Conservation (phyloP, 305 asterid species). For the Fraxinus nigra region DNA sequence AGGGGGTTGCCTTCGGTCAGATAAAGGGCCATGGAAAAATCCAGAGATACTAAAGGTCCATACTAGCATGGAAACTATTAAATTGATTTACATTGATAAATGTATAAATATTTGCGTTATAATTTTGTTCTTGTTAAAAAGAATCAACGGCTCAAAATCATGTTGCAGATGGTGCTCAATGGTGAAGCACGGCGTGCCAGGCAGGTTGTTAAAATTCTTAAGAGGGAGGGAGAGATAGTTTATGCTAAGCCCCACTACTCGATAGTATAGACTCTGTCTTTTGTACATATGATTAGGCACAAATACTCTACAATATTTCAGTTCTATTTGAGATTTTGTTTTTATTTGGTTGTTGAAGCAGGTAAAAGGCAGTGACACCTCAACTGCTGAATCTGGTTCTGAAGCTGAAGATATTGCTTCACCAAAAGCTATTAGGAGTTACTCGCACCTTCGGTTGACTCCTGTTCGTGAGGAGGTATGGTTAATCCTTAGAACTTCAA, state of each 20-base stretch:
- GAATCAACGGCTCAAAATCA: slow-evolving; percentile 19
- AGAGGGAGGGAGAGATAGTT: slow-evolving; percentile 90
- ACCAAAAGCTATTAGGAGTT: slow-evolving; percentile 78
- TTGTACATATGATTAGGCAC: slow-evolving; percentile 5
- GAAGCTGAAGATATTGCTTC: slow-evolving; percentile 98
- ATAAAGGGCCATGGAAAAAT: slow-evolving; percentile 99
- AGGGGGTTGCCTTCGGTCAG: slow-evolving; percentile 96
- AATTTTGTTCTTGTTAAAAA: neutral
- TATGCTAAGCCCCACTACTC: slow-evolving; percentile 79
- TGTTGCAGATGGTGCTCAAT: slow-evolving; percentile 71
- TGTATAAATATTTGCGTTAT: neutral
- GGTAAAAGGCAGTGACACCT: slow-evolving; percentile 90
- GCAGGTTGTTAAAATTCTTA: slow-evolving; percentile 90
- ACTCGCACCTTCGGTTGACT: slow-evolving; percentile 87
- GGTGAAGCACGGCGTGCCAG: slow-evolving; percentile 87
- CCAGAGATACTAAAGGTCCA: slow-evolving; percentile 84
- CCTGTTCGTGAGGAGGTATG: slow-evolving; percentile 98
- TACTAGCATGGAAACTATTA: neutral
- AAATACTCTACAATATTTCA: slow-evolving; percentile 2
- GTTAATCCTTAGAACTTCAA: slow-evolving; percentile 16
- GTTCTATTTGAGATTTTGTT: slow-evolving; percentile 11
- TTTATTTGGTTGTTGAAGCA: slow-evolving; percentile 34
- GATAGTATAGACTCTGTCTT: slow-evolving; percentile 42
- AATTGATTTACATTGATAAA: slow-evolving; percentile 14
- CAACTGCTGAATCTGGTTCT: slow-evolving; percentile 98